phyloP scores from a whole-genome alignment of 257 asterid species.

The Coffea canephora region DNA sequence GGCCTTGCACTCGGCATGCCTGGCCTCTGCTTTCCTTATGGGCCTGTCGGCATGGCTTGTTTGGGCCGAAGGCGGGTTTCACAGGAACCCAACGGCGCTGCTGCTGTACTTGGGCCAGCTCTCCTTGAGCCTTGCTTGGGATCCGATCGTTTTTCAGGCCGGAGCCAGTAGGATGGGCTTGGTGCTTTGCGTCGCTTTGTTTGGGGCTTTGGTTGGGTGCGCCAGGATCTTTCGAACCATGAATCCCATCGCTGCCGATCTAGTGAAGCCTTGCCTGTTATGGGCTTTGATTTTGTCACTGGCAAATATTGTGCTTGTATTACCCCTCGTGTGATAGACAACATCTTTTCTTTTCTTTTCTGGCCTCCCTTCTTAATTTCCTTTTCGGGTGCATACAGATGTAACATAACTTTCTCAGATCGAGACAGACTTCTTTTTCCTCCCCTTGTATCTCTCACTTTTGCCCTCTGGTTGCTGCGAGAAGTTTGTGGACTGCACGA shows the following conservation, averaged over 20 bases:
- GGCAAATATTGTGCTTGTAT: conserved; percentile 59
- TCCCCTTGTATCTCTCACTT: not conserved
- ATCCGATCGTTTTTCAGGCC: conserved; percentile 69
- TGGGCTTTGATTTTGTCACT: conserved; percentile 58
- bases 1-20: conserved; percentile 73
- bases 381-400: not conserved
- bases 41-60: conserved; percentile 91
- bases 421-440: not conserved
- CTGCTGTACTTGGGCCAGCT: conserved; percentile 55
- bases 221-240: conserved; percentile 39
- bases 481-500: too few species aligned
- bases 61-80: conserved; percentile 96
- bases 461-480: not conserved
- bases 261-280: conserved; percentile 63
- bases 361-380: not conserved
- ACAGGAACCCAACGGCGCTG: conserved; percentile 56
- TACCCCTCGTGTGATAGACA: not conserved
- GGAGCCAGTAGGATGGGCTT: conserved; percentile 61
- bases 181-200: conserved; percentile 52
- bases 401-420: not conserved
- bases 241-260: conserved; percentile 79
- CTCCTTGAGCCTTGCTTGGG: conserved; percentile 60
- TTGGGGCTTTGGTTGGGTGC: conserved; percentile 63
- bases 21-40: conserved; percentile 50
- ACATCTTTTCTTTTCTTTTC: not conserved